Evolutionary conservation across 2,329 filamentous ascomycete species (phyloP).

Genomic region (Pseudopyrenochaeta lycopersici): DNA sequence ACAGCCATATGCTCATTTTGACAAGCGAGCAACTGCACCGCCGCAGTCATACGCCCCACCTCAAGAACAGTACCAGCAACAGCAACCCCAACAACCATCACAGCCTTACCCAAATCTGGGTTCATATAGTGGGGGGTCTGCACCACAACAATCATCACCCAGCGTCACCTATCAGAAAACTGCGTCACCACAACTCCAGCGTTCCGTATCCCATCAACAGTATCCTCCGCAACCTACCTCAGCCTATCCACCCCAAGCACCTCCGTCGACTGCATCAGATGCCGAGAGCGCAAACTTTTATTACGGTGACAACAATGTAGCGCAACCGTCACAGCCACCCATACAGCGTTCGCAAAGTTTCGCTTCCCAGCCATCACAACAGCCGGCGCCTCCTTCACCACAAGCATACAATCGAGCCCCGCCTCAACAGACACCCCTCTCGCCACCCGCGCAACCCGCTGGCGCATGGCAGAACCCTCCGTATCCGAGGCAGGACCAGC

Average conservation of each 20-base stretch:
- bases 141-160: conserved; percentile 34
- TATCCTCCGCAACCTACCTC: conserved; percentile 43
- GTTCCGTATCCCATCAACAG: conserved; percentile 42
- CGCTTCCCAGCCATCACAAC: conserved; percentile 42
- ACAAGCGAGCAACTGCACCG: conserved; percentile 42
- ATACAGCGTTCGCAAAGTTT: conserved; percentile 43
- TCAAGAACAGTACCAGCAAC: conserved; percentile 44
- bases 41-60: conserved; percentile 37
- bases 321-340: conserved; percentile 30
- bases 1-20: conserved; percentile 50
- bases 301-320: conserved; percentile 38
- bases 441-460: conserved; percentile 42
- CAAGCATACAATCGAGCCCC: conserved; percentile 39
- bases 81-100: conserved; percentile 44
- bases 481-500: conserved; percentile 42
- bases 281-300: conserved; percentile 46
- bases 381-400: conserved; percentile 46
- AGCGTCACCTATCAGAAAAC: conserved; percentile 41
- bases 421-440: conserved; percentile 39
- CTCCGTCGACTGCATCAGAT: conserved; percentile 43
- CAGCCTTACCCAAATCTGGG: conserved; percentile 47
- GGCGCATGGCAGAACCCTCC: conserved; percentile 41
- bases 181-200: conserved; percentile 49
- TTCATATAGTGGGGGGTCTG: conserved; percentile 25
- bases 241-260: conserved; percentile 45